Evolutionary conservation across 345 rosid species (phyloP), one percentile per base, ranked within the genome.

Genomic region (Pseudoturritis turrita): DNA sequence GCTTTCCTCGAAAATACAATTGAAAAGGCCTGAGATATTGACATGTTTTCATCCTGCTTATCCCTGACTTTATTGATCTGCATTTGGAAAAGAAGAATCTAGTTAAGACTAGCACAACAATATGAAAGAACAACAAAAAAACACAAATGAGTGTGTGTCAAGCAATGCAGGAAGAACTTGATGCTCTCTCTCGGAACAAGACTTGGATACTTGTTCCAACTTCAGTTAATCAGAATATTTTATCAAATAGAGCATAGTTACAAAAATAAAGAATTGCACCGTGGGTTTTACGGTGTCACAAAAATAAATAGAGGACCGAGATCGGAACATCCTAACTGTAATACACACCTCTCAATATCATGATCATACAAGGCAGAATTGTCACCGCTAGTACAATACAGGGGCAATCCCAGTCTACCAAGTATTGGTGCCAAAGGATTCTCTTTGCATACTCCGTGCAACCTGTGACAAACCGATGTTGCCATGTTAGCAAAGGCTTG

Each of bases 321-420:
- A 39, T 5, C 8, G 11, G 22, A 58, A 46, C 1, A 70, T 45
- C 0, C 5, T 15, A 17, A 53, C 26, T 23, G 26, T 40, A 0
- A 6, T 54, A 21, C 59, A 62, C 58, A 91, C 99, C 99, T 95
- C 81, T 95, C 94, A 31, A 95, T 78, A 73, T 95, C 99, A 75
- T 95, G 99, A 77, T 91, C 99, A 78, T 89, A 95, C 79, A 91
- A 72, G 69, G 91, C 96, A 0, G 97, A 95, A 68, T 95, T 88
- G 76, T 95, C 99, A 59, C 96, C 99, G 10, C 99, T 88, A 18
- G 99, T 95, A 50, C 97, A 91, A 69, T 95, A 95, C 19, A 95
- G 58, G 14, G 97, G 97, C 22, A 95, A 67, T 47, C 99, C 99
- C 52, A 95, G 55, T 75, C 93, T 89, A 49, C 97, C 83, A 66